Conservation (phyloP, 208 protist species). For the Trypanosomatidae sp. region DNA sequence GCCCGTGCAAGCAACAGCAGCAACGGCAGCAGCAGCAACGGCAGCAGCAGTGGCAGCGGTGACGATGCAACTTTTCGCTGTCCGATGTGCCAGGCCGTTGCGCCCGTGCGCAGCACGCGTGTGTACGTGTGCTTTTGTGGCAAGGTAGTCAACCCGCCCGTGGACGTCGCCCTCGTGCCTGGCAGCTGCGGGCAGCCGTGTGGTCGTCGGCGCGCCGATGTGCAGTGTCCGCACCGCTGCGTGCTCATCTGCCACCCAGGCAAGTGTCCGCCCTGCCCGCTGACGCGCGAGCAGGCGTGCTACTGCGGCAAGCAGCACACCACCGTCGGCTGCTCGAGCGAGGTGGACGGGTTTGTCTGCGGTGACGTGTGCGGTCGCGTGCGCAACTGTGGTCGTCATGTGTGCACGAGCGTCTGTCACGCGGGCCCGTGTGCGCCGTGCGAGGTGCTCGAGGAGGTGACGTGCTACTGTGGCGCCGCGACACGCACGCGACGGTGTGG, state of each 20-base stretch:
- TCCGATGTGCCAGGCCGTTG: slow-evolving; percentile 43
- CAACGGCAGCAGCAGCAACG: too few species aligned
- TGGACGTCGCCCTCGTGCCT: slow-evolving; percentile 51
- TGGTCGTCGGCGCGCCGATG: slow-evolving; percentile 27
- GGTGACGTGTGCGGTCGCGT: slow-evolving; percentile 45
- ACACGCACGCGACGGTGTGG: slow-evolving; percentile 23
- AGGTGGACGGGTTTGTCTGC: slow-evolving; percentile 57
- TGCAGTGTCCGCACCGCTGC: slow-evolving; percentile 54
- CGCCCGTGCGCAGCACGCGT: slow-evolving; percentile 5
- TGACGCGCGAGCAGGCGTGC: slow-evolving; percentile 45
- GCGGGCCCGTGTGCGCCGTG: slow-evolving; percentile 77
- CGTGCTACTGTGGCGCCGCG: slow-evolving; percentile 83
- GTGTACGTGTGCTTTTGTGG: slow-evolving; percentile 72
- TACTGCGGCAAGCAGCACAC: slow-evolving; percentile 64
- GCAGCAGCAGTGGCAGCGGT: too few species aligned
- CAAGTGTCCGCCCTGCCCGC: slow-evolving; percentile 49
- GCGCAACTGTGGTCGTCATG: slow-evolving; percentile 68
- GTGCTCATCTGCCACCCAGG: slow-evolving; percentile 74
- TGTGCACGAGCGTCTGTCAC: slow-evolving; percentile 77
- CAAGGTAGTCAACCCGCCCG: slow-evolving; percentile 27
- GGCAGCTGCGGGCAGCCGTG: slow-evolving; percentile 72
- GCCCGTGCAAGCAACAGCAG: too few species aligned
- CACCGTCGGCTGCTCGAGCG: slow-evolving; percentile 66
- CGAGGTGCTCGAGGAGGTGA: slow-evolving; percentile 21
- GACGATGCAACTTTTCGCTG: slow-evolving; percentile 41